Evolutionary conservation across 768 basidiomycete genomes (phyloP).

Genomic region (Hypsizygus marmoreus): DNA sequence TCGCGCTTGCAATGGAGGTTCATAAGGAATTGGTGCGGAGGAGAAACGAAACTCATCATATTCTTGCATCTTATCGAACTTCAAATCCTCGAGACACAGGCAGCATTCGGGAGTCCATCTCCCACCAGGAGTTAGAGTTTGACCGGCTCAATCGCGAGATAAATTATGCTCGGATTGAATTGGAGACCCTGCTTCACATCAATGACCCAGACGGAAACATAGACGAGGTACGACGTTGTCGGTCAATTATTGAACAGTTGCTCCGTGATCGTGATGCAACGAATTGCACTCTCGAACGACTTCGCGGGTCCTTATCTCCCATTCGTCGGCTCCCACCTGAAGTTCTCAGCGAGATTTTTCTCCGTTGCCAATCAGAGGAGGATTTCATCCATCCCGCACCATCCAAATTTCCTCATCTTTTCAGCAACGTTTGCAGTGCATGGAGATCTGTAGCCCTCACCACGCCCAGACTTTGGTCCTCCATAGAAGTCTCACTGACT

Average conservation of each 20-base stretch:
- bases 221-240: constrained; percentile 14
- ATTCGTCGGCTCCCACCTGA: constrained; percentile 26
- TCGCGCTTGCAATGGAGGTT: constrained; percentile 15
- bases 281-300: constrained; percentile 15
- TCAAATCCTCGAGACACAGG: constrained; percentile 11
- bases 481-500: constrained; percentile 17
- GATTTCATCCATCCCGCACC: constrained; percentile 9
- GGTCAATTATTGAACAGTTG: constrained; percentile 12
- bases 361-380: constrained; percentile 16
- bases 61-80: constrained; percentile 17
- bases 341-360: constrained; percentile 25
- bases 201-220: constrained; percentile 4
- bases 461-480: constrained; percentile 24
- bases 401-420: constrained; percentile 10
- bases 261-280: constrained; percentile 12
- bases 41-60: constrained; percentile 14
- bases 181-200: constrained; percentile 3
- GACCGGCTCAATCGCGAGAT: constrained; percentile 15
- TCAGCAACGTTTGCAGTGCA: constrained; percentile 23
- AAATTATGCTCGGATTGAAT: constrained; percentile 1
- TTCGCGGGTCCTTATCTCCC: constrained; percentile 21
- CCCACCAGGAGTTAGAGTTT: constrained; percentile 14
- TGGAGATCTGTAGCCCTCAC: constrained; percentile 24
- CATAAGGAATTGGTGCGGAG: constrained; percentile 15
- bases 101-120: constrained; percentile 18